Evolutionary conservation across 208 protist genomes (phyloP).

Genomic region (Acanthamoeba lenticulata): DNA sequence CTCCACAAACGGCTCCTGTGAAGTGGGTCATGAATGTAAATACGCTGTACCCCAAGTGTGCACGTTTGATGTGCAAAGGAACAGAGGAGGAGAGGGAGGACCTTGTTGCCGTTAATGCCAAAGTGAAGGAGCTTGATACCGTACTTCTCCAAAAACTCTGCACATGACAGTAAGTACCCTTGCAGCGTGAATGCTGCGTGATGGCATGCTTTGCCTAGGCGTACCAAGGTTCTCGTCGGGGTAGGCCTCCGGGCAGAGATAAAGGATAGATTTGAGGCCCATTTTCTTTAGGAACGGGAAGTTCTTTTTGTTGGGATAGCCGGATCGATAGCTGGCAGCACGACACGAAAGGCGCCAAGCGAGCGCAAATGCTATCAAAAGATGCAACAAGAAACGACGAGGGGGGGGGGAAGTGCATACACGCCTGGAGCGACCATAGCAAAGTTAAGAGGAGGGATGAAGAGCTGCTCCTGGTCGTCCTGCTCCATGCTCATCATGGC

Average conservation of each 20-base stretch:
- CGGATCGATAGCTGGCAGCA: conserved; percentile 86
- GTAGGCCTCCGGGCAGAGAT: conserved; percentile 69
- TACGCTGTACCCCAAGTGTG: too few species aligned
- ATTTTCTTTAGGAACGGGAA: conserved; percentile 95
- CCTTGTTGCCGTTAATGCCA: conserved; percentile 94
- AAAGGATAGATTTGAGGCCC: conserved; percentile 93
- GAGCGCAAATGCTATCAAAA: neutral
- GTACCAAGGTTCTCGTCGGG: conserved; percentile 44
- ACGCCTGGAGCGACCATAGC: conserved; percentile 96
- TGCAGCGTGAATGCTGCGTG: too few species aligned
- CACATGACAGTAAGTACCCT: too few species aligned
- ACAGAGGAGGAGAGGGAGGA: neutral
- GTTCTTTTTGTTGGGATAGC: conserved; percentile 97
- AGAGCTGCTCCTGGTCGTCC: conserved; percentile 52
- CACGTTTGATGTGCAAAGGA: too few species aligned
- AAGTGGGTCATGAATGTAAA: conserved; percentile 57
- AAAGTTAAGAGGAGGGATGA: conserved; percentile 93
- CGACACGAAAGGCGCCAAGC: too few species aligned
- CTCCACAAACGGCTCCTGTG: conserved; percentile 97
- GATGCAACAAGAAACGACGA: neutral
- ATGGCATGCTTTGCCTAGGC: too few species aligned
- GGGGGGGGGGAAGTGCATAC: conserved; percentile 82
- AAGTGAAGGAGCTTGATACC: conserved; percentile 89
- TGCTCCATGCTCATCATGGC: too few species aligned
- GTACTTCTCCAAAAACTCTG: conserved; percentile 92